Base-by-base conservation (phyloP, 441 rosid genomes). In the Populus tomentosa region DNA sequence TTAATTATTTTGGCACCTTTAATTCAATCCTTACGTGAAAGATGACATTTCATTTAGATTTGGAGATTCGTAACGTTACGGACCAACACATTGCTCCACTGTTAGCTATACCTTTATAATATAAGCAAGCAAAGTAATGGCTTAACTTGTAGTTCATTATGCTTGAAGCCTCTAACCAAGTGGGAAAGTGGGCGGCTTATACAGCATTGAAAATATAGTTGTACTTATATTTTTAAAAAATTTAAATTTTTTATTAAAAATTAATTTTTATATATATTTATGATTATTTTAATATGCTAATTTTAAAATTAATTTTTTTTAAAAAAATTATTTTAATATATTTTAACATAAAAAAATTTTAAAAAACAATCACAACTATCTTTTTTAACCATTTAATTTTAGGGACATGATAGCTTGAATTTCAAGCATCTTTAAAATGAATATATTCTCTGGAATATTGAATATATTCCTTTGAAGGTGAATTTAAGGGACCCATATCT, bases 361-460 rank as follows among this genome's bases (percentile, higher is more conserved):
- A n/a, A n/a, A n/a, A n/a, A n/a, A n/a, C n/a, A n/a, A n/a, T n/a
- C n/a, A n/a, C n/a, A n/a, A n/a, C n/a, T n/a, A n/a, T n/a, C n/a
- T n/a, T n/a, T n/a, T n/a, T n/a, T n/a, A n/a, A n/a, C n/a, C n/a
- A n/a, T n/a, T n/a, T n/a, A n/a, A 1, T 26, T 26, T 26, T 26
- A 89, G 88, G 84, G n/a, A 38, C 83, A 87, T 76, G 86, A 85
- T 88, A 89, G 97, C 97, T 92, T 92, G 88, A 86, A 79, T 82
- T 86, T 87, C 89, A 92, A 92, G 97, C 94, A 89, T 91, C 95
- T 88, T 88, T 87, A 73, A 26, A 70, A 81, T 87, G 91, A 88
- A 86, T 88, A 79, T 89, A 88, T 92, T 88, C 93, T 82, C 76
- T 67, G 50, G 83, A 80, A 84, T 28, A 28, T 28, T 91, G 95